A percentile compares a stretch with the other conserved stretches of the same genome.
phyloP scores from a whole-genome alignment of 495 filamentous ascomycete species.

The Penicillium daleae region DNA sequence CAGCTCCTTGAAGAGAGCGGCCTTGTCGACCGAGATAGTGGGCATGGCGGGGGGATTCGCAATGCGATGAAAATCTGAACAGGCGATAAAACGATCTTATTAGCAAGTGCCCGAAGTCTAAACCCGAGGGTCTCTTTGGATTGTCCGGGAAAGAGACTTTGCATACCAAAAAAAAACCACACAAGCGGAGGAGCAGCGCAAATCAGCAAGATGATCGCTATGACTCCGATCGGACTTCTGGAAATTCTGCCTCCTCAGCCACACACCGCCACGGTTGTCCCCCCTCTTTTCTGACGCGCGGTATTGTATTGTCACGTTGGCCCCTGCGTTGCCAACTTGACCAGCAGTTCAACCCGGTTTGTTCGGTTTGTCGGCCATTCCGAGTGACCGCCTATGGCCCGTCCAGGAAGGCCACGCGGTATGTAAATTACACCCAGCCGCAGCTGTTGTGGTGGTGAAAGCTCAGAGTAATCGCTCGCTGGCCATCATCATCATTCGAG shows the following conservation, averaged over 20 bases:
- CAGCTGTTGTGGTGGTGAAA: slow-evolving; percentile 22
- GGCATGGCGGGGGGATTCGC: slow-evolving; percentile 58
- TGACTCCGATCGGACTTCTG: slow-evolving; percentile 30
- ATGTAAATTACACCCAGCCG: slow-evolving; percentile 33
- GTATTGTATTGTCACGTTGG: slow-evolving; percentile 27
- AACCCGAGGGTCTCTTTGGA: background rate
- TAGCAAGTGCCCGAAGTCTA: background rate
- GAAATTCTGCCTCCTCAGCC: slow-evolving; percentile 36
- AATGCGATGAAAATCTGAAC: slow-evolving; percentile 27
- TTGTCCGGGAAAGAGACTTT: background rate
- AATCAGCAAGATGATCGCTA: slow-evolving; percentile 18
- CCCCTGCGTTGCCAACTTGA: background rate
- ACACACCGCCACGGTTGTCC: slow-evolving; percentile 33
- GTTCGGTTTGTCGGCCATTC: too few relatives aligned
- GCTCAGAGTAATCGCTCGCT: slow-evolving; percentile 18
- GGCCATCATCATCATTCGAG: slow-evolving; percentile 15
- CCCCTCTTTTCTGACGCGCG: slow-evolving; percentile 29
- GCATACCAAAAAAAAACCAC: slow-evolving; percentile 12
- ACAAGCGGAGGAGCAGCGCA: slow-evolving; percentile 6
- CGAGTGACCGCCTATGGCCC: too few relatives aligned
- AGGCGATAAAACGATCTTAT: background rate
- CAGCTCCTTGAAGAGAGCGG: slow-evolving; percentile 88
- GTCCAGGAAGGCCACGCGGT: slow-evolving; percentile 9
- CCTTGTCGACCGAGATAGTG: slow-evolving; percentile 94
- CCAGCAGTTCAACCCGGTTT: background rate